Conservation (phyloP, 139 green algal species). For the Chlorella sp. region DNA sequence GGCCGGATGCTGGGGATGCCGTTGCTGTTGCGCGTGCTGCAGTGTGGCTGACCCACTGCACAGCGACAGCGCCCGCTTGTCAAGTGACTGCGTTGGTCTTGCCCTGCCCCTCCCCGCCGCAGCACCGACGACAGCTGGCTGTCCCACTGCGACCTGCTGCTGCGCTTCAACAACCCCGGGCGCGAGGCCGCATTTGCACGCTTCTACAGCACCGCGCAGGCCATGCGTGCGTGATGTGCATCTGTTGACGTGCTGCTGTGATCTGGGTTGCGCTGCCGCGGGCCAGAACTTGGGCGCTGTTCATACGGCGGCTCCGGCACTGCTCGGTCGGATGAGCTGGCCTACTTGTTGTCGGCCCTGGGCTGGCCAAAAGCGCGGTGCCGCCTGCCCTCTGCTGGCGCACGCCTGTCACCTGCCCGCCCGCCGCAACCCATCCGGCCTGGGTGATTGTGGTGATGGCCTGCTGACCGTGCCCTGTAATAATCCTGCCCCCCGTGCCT, state of each 20-base stretch:
- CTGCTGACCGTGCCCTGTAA: too few relatives aligned
- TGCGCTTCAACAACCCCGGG: constrained; percentile 9
- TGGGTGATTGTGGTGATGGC: too few relatives aligned
- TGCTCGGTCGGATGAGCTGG: too few relatives aligned
- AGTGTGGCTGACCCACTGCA: too few relatives aligned
- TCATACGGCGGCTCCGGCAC: too few relatives aligned
- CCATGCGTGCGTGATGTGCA: not conserved
- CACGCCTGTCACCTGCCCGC: not conserved
- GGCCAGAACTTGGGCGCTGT: too few relatives aligned
- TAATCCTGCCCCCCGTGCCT: not conserved
- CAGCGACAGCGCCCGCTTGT: too few relatives aligned
- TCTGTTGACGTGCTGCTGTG: not conserved
- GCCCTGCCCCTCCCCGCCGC: not conserved
- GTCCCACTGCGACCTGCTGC: constrained; percentile 11
- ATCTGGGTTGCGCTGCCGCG: too few relatives aligned
- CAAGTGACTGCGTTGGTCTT: too few relatives aligned
- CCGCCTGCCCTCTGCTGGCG: not conserved
- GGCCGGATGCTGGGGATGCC: not conserved
- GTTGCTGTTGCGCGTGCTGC: not conserved
- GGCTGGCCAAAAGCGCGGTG: too few relatives aligned
- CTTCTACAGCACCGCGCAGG: not conserved
- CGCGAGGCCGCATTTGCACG: not conserved
- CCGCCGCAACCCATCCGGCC: too few relatives aligned
- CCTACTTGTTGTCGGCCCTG: too few relatives aligned
- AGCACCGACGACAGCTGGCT: not conserved